Base-by-base conservation (phyloP, 1,284 basidiomycete genomes). In the Melampsora occidentalis region DNA sequence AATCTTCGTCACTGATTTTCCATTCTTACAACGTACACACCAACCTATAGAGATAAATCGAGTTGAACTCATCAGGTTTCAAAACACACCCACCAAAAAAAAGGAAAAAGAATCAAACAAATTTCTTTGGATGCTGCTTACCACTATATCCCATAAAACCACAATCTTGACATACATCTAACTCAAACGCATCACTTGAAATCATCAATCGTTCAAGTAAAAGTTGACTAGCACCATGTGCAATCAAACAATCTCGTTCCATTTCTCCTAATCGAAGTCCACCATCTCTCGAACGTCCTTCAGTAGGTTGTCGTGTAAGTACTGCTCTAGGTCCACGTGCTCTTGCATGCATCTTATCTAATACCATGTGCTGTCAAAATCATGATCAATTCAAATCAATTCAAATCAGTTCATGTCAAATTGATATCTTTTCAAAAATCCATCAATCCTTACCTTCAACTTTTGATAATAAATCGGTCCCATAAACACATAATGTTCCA, bases 331-430 rank as follows among this genome's bases (percentile, higher is more conserved):
- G 97, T 28, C 97, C 97, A 80, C 93, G 90, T 66, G 95, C 94
- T 78, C 97, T 90, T 79, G 97, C 97, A 81, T 99, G 97, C 97
- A 99, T 99, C 87, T 99, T 99, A 86, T 98, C 95, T 90, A 97
- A 92, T 78, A 98, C 95, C 94, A 96, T 97, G 85, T 95, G 94
- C 86, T 93, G 90, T 90, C 76, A 33, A 48, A 42, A 53, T 12
- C 78, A 51, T 80, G 65, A 77, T 63, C 71, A 76, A 79, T 28
- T 76, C 62, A 78, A 53, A 25, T 48, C 10, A 59, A 63, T 42
- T 68, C 49, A 61, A 25, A 76, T 71, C 33, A 66, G 64, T 53
- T 22, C 59, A 46, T 46, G 42, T 28, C 2, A 28, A 28, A 2
- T 28, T 28, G 28, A 28, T 28, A 28, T 28, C 28, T 28, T 28